A percentile compares a stretch with the other conserved stretches of the same genome.
These are phyloP conservation scores for Chlorella sp. DNA, from an alignment of 139 green algal species.

Conservation along the genomic window DNA sequence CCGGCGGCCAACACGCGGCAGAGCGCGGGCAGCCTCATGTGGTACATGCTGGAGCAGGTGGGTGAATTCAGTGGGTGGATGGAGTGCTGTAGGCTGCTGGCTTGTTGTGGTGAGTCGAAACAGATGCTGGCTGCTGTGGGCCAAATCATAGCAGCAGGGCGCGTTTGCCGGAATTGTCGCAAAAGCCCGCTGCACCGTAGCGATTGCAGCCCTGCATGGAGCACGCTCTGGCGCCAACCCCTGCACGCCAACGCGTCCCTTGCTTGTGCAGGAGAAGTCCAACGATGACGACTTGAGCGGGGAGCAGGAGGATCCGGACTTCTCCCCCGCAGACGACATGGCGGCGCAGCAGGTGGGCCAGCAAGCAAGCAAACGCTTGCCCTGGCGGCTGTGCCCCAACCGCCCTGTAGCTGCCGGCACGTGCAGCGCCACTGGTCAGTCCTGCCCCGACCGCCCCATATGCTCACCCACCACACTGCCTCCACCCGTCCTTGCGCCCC, in stretches of 20 bases:
- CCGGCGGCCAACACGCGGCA: not conserved
- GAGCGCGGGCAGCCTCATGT: slow-evolving; percentile 22
- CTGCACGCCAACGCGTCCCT: not conserved
- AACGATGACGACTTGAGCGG: not conserved
- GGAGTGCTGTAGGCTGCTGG: not conserved
- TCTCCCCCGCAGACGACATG: slow-evolving; percentile 8
- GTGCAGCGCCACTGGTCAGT: not conserved
- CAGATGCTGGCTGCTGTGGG: too few species aligned
- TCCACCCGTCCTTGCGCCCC: too few species aligned
- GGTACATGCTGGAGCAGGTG: slow-evolving; percentile 36
- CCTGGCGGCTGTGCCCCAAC: too few species aligned
- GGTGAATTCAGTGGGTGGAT: not conserved
- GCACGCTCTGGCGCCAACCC: not conserved
- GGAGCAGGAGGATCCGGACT: slow-evolving; percentile 11
- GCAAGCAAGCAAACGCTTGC: not conserved
- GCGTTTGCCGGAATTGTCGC: too few species aligned
- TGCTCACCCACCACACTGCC: too few species aligned
- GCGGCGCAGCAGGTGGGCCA: not conserved
- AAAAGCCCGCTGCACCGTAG: too few species aligned
- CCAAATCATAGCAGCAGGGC: too few species aligned
- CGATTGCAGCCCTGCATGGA: too few species aligned
- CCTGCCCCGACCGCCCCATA: not conserved
- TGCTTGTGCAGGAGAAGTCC: slow-evolving; percentile 19
- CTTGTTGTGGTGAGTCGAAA: not conserved
- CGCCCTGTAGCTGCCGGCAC: too few species aligned